These are phyloP conservation scores for Fraxinus velutina DNA, from an alignment of 305 asterid genomes.

Conservation along the genomic window DNA sequence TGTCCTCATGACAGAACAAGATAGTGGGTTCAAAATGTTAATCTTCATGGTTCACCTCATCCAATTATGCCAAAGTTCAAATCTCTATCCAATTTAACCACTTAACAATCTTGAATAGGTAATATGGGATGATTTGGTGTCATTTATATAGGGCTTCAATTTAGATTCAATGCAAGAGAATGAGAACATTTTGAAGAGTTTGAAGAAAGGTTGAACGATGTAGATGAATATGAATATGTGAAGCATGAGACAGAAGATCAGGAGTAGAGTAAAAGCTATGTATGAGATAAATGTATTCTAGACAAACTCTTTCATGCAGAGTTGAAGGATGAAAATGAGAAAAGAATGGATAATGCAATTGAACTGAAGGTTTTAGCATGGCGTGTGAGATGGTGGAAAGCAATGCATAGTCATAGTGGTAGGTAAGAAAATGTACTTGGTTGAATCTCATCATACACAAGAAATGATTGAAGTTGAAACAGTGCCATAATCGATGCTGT, in stretches of 20 bases:
- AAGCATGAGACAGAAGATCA: not conserved
- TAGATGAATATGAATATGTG: not conserved
- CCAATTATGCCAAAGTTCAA: constrained; percentile 2
- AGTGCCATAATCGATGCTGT: not conserved
- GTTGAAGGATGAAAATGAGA: not conserved
- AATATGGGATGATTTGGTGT: not conserved
- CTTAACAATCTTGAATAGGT: not conserved
- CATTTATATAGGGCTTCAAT: not conserved
- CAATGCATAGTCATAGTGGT: not conserved
- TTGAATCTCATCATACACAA: not conserved
- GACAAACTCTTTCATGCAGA: not conserved
- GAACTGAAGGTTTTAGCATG: not conserved
- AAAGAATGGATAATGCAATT: not conserved
- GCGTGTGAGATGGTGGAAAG: not conserved
- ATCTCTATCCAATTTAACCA: not conserved
- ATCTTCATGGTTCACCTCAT: not conserved
- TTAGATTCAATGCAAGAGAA: not conserved
- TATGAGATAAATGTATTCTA: not conserved
- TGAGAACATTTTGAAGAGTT: not conserved
- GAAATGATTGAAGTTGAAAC: not conserved
- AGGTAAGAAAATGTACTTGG: not conserved
- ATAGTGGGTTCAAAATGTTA: not conserved
- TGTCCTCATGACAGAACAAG: not conserved
- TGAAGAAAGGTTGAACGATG: not conserved
- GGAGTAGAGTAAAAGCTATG: not conserved